Percentiles rank a stretch among this genome's conserved stretches.
phyloP scores from a whole-genome alignment of 225 moss, liverwort and hornwort genomes.

The Pseudoscleropodium purum region DNA sequence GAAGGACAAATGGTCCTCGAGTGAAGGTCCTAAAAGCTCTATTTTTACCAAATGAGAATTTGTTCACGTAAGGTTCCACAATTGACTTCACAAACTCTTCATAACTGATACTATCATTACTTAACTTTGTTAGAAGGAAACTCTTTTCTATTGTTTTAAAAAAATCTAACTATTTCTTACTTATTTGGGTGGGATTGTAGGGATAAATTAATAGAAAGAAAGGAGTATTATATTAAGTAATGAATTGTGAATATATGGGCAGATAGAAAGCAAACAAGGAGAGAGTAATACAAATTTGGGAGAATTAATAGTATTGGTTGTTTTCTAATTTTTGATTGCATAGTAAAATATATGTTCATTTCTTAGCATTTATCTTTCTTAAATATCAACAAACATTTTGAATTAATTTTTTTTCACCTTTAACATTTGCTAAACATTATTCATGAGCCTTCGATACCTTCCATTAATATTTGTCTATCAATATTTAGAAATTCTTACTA shows the following conservation, averaged over 20 bases:
- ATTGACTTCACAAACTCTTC: not conserved
- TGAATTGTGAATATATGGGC: not conserved
- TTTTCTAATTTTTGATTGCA: not conserved
- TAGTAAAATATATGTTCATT: not conserved
- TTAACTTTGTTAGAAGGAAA: not conserved
- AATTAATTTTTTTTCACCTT: not conserved
- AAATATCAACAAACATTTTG: not conserved
- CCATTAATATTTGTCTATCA: not conserved
- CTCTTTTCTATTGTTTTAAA: not conserved
- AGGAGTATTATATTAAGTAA: not conserved
- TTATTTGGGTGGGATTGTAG: not conserved
- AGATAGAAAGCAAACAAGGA: rapidly evolving
- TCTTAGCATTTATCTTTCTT: not conserved
- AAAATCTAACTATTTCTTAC: not conserved
- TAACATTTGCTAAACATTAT: not conserved
- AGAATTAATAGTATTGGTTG: not conserved
- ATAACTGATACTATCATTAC: too few species aligned
- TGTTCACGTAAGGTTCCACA: not conserved
- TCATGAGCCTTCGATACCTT: not conserved
- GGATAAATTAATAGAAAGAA: not conserved
- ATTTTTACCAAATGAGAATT: not conserved
- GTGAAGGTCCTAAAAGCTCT: rapidly evolving
- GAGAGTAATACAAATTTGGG: not conserved
- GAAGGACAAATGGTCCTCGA: not conserved
- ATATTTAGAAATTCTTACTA: not conserved